These are phyloP conservation scores for Crithidia expoeki DNA, from an alignment of 208 protist genomes.

Conservation along the genomic window DNA sequence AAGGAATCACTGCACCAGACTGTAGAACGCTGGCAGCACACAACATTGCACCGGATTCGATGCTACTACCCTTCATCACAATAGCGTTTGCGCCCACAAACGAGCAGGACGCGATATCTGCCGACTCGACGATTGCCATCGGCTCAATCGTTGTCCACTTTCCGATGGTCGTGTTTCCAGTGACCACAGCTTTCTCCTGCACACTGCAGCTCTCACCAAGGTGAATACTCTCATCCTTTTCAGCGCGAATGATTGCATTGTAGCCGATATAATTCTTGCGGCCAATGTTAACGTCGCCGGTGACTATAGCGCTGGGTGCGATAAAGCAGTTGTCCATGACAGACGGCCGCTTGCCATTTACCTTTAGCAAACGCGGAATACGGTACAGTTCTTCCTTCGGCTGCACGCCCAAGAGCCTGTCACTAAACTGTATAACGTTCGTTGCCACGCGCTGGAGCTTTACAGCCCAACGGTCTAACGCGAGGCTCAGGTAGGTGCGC, in stretches of 20 bases:
- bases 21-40: conserved; percentile 89
- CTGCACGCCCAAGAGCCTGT: conserved; percentile 75
- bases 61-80: conserved; percentile 81
- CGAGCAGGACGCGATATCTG: conserved; percentile 87
- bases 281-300: conserved; percentile 85
- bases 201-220: conserved; percentile 90
- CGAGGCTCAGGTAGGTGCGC: conserved; percentile 46
- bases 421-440: conserved; percentile 57
- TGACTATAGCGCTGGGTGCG: conserved; percentile 82
- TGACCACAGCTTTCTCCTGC: conserved; percentile 90
- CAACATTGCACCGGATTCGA: conserved; percentile 90
- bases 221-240: conserved; percentile 79
- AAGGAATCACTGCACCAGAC: conserved; percentile 84
- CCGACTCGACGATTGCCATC: conserved; percentile 88
- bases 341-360: conserved; percentile 71
- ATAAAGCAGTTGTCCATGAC: conserved; percentile 92
- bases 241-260: conserved; percentile 85
- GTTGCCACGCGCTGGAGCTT: conserved; percentile 50
- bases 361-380: conserved; percentile 76
- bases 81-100: conserved; percentile 89
- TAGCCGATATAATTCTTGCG: conserved; percentile 93
- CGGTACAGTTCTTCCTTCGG: conserved; percentile 81
- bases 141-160: conserved; percentile 91
- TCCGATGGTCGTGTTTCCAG: conserved; percentile 82
- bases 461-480: conserved; percentile 42